Evolutionary conservation across 305 asterid species (phyloP), one percentile per base, ranked within the genome.

Genomic region (Coffea humblotiana): DNA sequence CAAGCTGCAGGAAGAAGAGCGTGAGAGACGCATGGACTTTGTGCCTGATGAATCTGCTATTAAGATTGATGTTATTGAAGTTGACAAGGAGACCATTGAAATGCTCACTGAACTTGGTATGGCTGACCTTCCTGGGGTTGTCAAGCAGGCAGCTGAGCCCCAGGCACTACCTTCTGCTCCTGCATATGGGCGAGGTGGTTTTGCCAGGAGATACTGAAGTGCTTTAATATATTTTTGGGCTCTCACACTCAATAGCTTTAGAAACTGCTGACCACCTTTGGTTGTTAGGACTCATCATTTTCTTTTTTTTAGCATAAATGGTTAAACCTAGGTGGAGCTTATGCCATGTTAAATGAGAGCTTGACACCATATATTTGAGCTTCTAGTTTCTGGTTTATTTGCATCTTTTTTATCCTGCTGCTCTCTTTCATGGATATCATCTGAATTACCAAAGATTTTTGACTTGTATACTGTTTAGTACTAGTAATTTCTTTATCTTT

Each of bases 21-120:
- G 97, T 43, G 97, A 93, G 89, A 90, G 97, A 70, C 94, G 97
- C 25, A 89, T 93, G 97, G 97, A 93, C 75, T 93, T 90, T 79
- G 96, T 91, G 0, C 96, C 97, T 8, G 97, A 93, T 16, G 90
- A 93, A 51, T 93, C 97, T 3, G 96, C 95, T 52, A 93, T 93
- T 70, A 88, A 82, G 80, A 68, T 75, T 9, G 92, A 87, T 63
- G 74, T 43, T 60, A 86, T 88, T 58, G 88, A 84, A 66, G 90
- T 88, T 32, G 90, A 86, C 80, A 84, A 84, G 83, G 87, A 82
- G 60, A 84, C 87, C 11, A 56, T 84, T 54, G 85, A 84, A 11
- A 45, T 83, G 77, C 83, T 83, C 49, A 51, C 81, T 0, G 77
- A 74, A 9, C 54, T 83, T 70, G 86, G 86, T 45, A 83, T 83